Evolutionary conservation across 139 green algal species (phyloP).

Genomic region (Eudorina sp.): DNA sequence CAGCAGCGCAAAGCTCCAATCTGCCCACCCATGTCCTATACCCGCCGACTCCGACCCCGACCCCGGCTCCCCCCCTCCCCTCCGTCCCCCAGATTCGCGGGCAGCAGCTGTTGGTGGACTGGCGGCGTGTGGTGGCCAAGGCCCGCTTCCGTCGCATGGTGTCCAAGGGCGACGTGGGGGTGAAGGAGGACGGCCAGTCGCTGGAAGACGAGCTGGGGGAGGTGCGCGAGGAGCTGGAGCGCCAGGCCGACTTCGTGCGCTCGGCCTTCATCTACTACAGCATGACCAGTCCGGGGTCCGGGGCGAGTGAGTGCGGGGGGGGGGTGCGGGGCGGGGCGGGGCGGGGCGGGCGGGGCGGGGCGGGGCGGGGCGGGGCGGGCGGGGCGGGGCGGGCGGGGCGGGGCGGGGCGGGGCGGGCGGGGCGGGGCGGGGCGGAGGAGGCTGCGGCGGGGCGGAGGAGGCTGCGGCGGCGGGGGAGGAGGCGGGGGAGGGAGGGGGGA

Average conservation of each 20-base stretch:
- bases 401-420: too few relatives aligned
- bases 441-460: too few relatives aligned
- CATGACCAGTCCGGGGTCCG: background rate
- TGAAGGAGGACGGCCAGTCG: conserved; percentile 39
- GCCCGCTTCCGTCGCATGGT: conserved; percentile 44
- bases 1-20: too few relatives aligned
- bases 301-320: conserved; percentile 40
- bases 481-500: too few relatives aligned
- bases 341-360: too few relatives aligned
- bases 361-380: too few relatives aligned
- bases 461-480: too few relatives aligned
- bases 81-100: background rate
- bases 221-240: conserved; percentile 53
- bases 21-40: too few relatives aligned
- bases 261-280: conserved; percentile 63
- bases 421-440: too few relatives aligned
- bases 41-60: background rate
- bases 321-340: background rate
- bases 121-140: conserved; percentile 49
- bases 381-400: too few relatives aligned
- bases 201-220: conserved; percentile 58
- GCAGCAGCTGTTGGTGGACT: conserved; percentile 51
- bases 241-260: conserved; percentile 51
- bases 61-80: background rate
- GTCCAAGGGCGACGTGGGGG: conserved; percentile 28